phyloP scores from a whole-genome alignment of 2,329 filamentous ascomycete species.

The Trichophyton schoenleinii region DNA sequence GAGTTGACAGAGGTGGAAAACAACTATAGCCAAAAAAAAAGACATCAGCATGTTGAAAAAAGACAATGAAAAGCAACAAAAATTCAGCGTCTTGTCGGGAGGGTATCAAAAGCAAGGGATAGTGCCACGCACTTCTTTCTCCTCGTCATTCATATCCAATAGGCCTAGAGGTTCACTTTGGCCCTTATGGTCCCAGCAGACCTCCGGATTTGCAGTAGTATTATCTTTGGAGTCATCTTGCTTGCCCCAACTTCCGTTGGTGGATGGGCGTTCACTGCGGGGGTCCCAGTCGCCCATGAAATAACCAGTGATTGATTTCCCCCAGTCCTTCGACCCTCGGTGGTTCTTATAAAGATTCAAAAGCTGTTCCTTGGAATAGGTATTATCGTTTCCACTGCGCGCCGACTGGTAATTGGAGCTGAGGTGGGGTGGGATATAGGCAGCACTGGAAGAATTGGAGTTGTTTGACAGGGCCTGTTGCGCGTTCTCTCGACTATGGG shows the following conservation, averaged over 20 bases:
- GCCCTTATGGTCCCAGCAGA: constrained; percentile 76
- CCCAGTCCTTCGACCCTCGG: constrained; percentile 41
- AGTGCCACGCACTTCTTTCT: constrained; percentile 44
- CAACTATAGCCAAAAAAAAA: constrained; percentile 40
- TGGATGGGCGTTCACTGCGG: constrained; percentile 51
- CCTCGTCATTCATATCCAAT: constrained; percentile 56
- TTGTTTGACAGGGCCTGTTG: constrained; percentile 27
- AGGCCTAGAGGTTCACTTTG: constrained; percentile 59
- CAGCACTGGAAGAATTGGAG: constrained; percentile 31
- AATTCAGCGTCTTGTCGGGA: not conserved
- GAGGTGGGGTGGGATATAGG: constrained; percentile 51
- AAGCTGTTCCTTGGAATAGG: constrained; percentile 69
- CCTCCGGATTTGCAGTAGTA: constrained; percentile 64
- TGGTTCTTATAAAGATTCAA: constrained; percentile 58
- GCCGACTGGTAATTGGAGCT: constrained; percentile 38
- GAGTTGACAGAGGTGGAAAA: constrained; percentile 87
- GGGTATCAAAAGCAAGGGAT: constrained; percentile 2
- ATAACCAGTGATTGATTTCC: constrained; percentile 52
- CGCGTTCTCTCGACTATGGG: constrained; percentile 34
- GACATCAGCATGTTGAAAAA: constrained; percentile 8
- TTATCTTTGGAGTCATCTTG: constrained; percentile 59
- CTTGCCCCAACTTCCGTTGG: constrained; percentile 61
- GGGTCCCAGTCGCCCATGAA: constrained; percentile 72
- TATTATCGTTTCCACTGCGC: constrained; percentile 42
- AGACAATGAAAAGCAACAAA: too few species aligned